phyloP scores from a whole-genome alignment of 164 flowering plant species.

The Euptelea pleiosperma region DNA sequence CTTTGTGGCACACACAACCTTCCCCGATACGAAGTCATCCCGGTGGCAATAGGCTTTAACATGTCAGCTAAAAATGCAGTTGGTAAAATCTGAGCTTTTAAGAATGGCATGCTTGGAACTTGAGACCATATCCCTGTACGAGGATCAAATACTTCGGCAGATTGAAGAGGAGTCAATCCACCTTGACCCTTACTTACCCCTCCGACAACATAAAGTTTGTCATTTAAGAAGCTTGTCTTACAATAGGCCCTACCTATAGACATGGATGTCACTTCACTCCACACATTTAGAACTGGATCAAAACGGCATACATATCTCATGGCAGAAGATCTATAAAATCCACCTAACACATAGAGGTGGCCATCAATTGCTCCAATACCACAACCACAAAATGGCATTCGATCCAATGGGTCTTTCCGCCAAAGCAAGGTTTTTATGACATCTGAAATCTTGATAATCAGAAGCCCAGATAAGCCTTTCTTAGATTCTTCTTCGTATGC shows the following conservation, averaged over 20 bases:
- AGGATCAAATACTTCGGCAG: constrained; percentile 89
- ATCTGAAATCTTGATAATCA: no score
- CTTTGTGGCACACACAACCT: constrained; percentile 83
- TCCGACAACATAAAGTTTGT: constrained; percentile 54
- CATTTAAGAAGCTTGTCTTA: constrained; percentile 31
- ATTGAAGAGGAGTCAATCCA: constrained; percentile 76
- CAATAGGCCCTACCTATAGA: constrained; percentile 37
- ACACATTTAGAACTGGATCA: constrained; percentile 65
- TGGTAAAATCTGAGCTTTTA: constrained; percentile 70
- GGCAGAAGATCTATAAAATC: constrained; percentile 63
- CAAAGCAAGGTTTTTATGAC: constrained; percentile 70
- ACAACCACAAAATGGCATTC: constrained; percentile 74
- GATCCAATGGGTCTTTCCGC: constrained; percentile 44
- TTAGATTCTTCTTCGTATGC: constrained; percentile 39
- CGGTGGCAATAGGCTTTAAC: constrained; percentile 94
- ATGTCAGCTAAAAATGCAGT: constrained; percentile 69
- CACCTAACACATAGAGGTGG: constrained; percentile 82
- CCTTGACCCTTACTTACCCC: constrained; percentile 70
- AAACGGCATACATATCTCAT: constrained; percentile 66
- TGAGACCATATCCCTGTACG: constrained; percentile 56
- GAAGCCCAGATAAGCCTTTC: constrained; percentile 36
- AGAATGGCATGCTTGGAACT: constrained; percentile 86
- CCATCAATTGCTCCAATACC: constrained; percentile 74
- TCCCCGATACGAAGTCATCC: constrained; percentile 78
- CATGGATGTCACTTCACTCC: constrained; percentile 56